Evolutionary conservation across 441 rosid species (phyloP), one percentile per base, ranked within the genome.

Genomic region (Populus hybrid): DNA sequence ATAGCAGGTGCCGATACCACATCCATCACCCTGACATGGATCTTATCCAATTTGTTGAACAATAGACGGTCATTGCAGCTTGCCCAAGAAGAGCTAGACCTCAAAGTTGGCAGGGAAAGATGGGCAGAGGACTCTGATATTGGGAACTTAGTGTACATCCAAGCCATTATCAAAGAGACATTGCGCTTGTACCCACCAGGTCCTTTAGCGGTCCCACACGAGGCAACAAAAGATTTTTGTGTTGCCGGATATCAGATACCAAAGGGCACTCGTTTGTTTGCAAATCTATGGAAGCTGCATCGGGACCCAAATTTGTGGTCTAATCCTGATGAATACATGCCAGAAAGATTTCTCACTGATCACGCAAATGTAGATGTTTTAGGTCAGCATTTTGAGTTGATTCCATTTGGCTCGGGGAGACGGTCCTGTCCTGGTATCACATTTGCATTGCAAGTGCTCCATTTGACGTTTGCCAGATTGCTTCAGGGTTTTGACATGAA

Each of bases 271-370:
- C 85, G 88, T 12, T 63, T 89, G 83, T 34, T 89, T 3, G 78
- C 86, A 9, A 91, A 87, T 67, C 72, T 86, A 5, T 91, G 93
- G 93, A 85, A 87, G 79, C 61, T 86, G 11, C 89, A 89, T 1
- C 77, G 83, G 11, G 90, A 88, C 68, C 85, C 87, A 0, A 71
- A 68, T 4, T 34, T 81, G 1, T 88, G 89, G 89, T 65, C 75
- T 1, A 69, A 85, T 42, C 82, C 87, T 1, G 28, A 35, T 0
- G 72, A 80, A 70, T 86, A 86, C 50, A 26, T 2, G 35, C 89
- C 88, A 0, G 88, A 87, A 38, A 84, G 90, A 42, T 89, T 89
- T 77, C 57, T 86, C n/a, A 83, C 79, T 0, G 66, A 68, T 12
- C 75, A 76, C 40, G 72, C 77, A 21, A 32, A 66, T 32, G 4